These are phyloP conservation scores for Saccharomycopsis selenospora DNA, from an alignment of 805 yeast species.

Conservation along the genomic window DNA sequence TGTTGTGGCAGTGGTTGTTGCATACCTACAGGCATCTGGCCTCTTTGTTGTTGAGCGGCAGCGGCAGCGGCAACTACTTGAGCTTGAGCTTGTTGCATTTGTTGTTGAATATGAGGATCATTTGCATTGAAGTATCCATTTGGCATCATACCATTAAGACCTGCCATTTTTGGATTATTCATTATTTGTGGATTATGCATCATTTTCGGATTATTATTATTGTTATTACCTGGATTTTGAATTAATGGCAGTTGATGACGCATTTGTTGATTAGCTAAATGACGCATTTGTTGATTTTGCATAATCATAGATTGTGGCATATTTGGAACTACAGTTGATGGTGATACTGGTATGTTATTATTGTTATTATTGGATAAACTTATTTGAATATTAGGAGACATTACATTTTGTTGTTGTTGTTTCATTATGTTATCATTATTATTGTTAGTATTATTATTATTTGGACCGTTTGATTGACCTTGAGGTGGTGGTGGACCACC, in stretches of 20 bases:
- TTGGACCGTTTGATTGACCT: not conserved
- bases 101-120: constrained; percentile 5
- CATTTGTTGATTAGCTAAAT: not conserved
- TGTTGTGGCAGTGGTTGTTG: constrained; percentile 7
- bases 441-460: not conserved
- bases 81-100: not conserved
- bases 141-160: constrained; percentile 10
- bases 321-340: not conserved
- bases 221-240: no score
- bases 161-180: not conserved
- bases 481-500: not conserved
- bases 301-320: not conserved
- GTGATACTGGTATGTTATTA: not conserved
- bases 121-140: constrained; percentile 18
- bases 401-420: no score
- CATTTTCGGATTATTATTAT: not conserved
- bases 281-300: not conserved
- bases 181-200: constrained; percentile 3
- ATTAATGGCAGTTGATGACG: not conserved
- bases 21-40: constrained; percentile 17
- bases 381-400: not conserved
- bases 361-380: not conserved
- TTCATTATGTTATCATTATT: no score
- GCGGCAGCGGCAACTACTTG: constrained; percentile 6
- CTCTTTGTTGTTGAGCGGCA: constrained; percentile 20